Base-by-base conservation (phyloP, 2,329 filamentous ascomycete species). In the Fusarium sp. region DNA sequence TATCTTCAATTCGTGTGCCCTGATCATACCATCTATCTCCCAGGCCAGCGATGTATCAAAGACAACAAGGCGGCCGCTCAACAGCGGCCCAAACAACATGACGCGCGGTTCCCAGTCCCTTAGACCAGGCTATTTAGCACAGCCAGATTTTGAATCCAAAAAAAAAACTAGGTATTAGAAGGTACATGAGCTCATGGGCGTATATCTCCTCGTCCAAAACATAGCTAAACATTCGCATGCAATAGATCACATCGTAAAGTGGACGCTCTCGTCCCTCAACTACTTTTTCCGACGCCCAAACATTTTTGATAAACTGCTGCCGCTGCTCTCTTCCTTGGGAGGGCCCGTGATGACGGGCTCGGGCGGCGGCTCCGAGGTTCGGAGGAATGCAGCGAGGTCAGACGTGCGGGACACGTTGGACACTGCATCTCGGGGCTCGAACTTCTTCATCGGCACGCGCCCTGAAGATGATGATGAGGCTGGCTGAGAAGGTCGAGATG, bases 321-420 rank as follows among this genome's bases (percentile, higher is more conserved):
- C 76, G n/a, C 84, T 82, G n/a, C 84, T 82, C 58, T 86, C 85
- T 33, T 80, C 82, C 20, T 80, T 80, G 2, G 78, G 61, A 10
- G 80, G 79, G 79, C 67, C 8, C 78, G 76, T 16, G 76, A 65
- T 71, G 10, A 78, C 67, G 29, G 80, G 73, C 27, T 82, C 77
- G 16, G 87, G 85, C 2, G 92, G 91, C 4, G 93, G 93, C 36
- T 87, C 91, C 16, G 92, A 93, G 77, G 91, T 90, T 63, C 88
- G 89, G 35, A 97, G 83, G 80, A 96, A 96, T 61, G 91, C 90
- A 1, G 94, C 93, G 52, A 96, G 82, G 60, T 95, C 93, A 20
- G 89, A 88, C 3, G 92, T 95, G 54, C 84, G 82, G n/a, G 83
- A 93, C 50, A 81, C 81, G n/a, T 82, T 82, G 8, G 80, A 81